Evolutionary conservation across 1,139 yeast genomes (phyloP).

Genomic region (Suhomyces coccinellae): DNA sequence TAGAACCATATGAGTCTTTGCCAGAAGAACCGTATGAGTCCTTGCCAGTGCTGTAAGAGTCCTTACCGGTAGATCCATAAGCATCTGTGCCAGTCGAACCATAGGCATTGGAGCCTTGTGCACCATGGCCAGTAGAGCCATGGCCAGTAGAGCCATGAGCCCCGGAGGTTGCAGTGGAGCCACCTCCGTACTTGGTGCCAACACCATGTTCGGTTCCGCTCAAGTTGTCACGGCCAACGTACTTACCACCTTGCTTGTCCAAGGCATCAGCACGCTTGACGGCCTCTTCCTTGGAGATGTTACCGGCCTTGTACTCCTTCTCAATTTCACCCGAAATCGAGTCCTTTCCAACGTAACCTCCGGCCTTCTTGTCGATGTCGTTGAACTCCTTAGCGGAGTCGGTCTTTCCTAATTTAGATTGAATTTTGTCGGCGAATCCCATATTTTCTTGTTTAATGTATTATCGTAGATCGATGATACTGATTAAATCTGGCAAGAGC

Average conservation of each 20-base stretch:
- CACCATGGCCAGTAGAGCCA: conserved; percentile 8
- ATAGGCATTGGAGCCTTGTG: conserved; percentile 9
- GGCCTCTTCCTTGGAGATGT: conserved; percentile 29
- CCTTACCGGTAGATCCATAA: conserved; percentile 10
- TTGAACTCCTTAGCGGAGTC: conserved; percentile 10
- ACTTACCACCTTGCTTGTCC: conserved; percentile 32
- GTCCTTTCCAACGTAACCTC: conserved; percentile 26
- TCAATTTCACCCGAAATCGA: conserved; percentile 25
- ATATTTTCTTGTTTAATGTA: conserved; percentile 14
- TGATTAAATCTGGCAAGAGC: no score
- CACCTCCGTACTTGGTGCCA: conserved; percentile 26
- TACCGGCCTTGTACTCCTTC: conserved; percentile 32
- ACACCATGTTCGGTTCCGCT: conserved; percentile 34
- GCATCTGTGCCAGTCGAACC: conserved; percentile 13
- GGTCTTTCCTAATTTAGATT: conserved; percentile 29
- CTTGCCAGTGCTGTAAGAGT: conserved; percentile 11
- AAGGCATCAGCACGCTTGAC: conserved; percentile 28
- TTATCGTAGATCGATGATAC: neutral
- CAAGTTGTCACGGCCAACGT: conserved; percentile 30
- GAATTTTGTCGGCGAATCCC: conserved; percentile 41
- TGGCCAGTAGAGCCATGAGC: conserved; percentile 13
- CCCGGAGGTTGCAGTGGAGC: conserved; percentile 7
- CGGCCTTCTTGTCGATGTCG: conserved; percentile 23
- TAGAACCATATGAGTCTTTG: conserved; percentile 12
- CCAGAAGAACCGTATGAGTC: conserved; percentile 15